Evolutionary conservation across 208 protist genomes (phyloP).

Genomic region (Leishmania tarentolae): DNA sequence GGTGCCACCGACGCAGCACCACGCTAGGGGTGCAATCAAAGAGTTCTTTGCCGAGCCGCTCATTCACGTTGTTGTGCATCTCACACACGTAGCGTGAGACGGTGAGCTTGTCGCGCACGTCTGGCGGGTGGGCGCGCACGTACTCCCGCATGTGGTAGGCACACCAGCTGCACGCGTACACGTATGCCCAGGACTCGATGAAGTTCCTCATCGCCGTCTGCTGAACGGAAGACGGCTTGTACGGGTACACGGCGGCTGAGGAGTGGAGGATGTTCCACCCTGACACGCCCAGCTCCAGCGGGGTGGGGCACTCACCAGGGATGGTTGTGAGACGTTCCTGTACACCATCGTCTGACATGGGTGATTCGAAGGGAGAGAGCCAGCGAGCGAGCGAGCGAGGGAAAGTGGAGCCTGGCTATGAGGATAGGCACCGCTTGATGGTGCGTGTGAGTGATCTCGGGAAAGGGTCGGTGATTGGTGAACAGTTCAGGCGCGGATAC

Average conservation of each 20-base stretch:
- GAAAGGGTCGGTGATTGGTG: not conserved
- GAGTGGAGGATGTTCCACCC: conserved; percentile 91
- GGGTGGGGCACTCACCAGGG: conserved; percentile 60
- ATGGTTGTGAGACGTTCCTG: conserved; percentile 41
- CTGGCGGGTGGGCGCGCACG: conserved; percentile 66
- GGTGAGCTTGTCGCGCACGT: conserved; percentile 64
- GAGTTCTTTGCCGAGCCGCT: conserved; percentile 63
- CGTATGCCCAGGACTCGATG: conserved; percentile 72
- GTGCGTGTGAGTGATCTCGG: not conserved
- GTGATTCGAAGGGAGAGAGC: not conserved
- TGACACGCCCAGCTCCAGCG: conserved; percentile 64
- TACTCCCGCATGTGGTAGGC: conserved; percentile 88
- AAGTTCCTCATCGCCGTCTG: conserved; percentile 77
- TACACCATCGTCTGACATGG: conserved; percentile 1
- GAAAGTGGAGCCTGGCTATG: not conserved
- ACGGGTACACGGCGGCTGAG: conserved; percentile 83
- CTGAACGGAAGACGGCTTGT: conserved; percentile 62
- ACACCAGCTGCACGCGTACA: conserved; percentile 89
- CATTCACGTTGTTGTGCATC: conserved; percentile 91
- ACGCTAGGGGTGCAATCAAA: conserved; percentile 79
- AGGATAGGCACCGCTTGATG: not conserved
- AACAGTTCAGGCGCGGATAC: not conserved
- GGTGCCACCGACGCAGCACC: conserved; percentile 86
- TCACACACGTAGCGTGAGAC: conserved; percentile 85
- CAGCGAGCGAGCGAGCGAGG: not conserved